Base-by-base conservation (phyloP, 441 rosid genomes). In the Arabidopsis lyrata region DNA sequence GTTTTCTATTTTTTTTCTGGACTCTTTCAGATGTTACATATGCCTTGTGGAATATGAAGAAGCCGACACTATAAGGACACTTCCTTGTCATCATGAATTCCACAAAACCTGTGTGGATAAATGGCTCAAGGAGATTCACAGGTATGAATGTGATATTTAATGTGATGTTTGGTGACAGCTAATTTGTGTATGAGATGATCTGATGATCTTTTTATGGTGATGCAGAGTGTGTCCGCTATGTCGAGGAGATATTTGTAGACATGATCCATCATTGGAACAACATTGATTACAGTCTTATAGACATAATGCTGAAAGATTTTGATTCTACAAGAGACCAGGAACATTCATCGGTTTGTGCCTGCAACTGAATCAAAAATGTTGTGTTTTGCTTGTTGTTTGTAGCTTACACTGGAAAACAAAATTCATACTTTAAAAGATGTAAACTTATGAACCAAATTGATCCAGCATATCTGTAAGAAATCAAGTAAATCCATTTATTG, bases 81-180 rank as follows among this genome's bases (percentile, higher is more conserved):
- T 93, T 78, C 98, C 99, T 12, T 95, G 98, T 81, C 86, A 86
- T 81, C 97, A 95, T 75, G 96, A 91, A 54, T 95, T 93, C 70
- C 99, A 95, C 56, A 83, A 77, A 74, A 76, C 86, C 20, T 95
- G 98, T 70, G 76, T 93, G 70, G 99, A 95, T 81, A 95, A 88
- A 83, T 95, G 99, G 99, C 95, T 95, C 39, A 95, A 88, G 78
- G 98, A 95, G 90, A 87, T 95, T 76, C 99, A 95, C 84, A 92
- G 99, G 99, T 92, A 87, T 36, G 55, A 18, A 35, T 62, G 36
- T 32, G 32, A 35, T n/a, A 36, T 56, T 45, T 52, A 18, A 35
- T 62, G 36, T 32, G 32, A 35, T 10, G 36, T 56, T 49, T 52
- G 27, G n/a, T 42, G 27, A 59, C 63, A 59, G 11, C 27, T 52